These are phyloP conservation scores for Tremellales sp. DNA, from an alignment of 1,284 basidiomycete genomes.

Conservation along the genomic window DNA sequence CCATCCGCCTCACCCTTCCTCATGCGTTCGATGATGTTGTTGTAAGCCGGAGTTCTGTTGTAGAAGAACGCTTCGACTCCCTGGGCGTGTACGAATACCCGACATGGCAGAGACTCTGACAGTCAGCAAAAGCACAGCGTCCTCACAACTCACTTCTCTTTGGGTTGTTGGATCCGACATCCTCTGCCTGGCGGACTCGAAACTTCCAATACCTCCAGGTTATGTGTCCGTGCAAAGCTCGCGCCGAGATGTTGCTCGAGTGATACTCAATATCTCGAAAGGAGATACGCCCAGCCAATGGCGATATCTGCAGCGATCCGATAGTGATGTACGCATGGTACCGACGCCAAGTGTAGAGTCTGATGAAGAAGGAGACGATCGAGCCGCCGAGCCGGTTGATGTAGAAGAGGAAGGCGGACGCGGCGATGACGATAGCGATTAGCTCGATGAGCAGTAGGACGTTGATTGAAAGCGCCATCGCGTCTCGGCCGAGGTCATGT, in stretches of 20 bases:
- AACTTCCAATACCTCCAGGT: constrained; percentile 92
- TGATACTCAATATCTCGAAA: constrained; percentile 82
- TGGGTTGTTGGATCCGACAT: constrained; percentile 21
- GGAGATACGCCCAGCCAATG: constrained; percentile 78
- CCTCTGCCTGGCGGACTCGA: constrained; percentile 56
- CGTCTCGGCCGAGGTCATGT: background rate
- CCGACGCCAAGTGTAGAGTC: constrained; percentile 43
- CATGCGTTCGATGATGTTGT: constrained; percentile 74
- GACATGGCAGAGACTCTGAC: constrained; percentile 58
- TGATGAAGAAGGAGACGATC: constrained; percentile 51
- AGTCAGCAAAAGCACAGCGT: background rate
- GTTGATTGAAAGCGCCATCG: constrained; percentile 27
- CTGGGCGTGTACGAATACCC: constrained; percentile 70
- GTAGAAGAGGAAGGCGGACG: constrained; percentile 75
- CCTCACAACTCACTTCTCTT: constrained; percentile 32
- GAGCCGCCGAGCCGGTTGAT: constrained; percentile 78
- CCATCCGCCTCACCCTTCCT: constrained; percentile 44
- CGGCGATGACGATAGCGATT: constrained; percentile 64
- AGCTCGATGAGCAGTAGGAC: constrained; percentile 64
- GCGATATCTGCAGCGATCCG: constrained; percentile 80
- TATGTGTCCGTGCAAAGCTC: constrained; percentile 73
- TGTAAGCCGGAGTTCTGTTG: constrained; percentile 80
- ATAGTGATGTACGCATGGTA: constrained; percentile 44
- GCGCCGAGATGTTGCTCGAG: constrained; percentile 81
- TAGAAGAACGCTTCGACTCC: constrained; percentile 88